Base-by-base conservation (phyloP, 2,329 filamentous ascomycete species). In the Exophiala sp. region DNA sequence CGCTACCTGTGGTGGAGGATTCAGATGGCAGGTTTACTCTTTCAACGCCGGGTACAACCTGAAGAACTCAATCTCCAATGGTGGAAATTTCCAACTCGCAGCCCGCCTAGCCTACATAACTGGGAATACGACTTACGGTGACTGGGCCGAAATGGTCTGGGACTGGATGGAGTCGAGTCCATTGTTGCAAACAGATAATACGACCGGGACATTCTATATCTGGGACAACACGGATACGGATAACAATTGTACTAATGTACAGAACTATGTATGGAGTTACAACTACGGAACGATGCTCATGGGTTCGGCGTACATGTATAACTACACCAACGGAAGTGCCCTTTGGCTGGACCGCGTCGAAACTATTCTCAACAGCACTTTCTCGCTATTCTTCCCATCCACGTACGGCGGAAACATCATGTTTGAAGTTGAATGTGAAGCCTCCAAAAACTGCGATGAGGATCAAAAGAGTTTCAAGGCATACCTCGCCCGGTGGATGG, bases 11-110 rank as follows among this genome's bases (percentile, higher is more conserved):
- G 76, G 74, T 33, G 90, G 90, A 45, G 90, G 90, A 6, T 72
- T 95, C 58, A 82, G 87, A 58, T 95, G 90, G 90, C 89, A 95
- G 72, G 87, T 95, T 54, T 91, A 86, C 72, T 78, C 81, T 9
- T 87, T 85, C 72, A 90, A 91, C 72, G 81, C 78, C 50, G 89
- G 89, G 6, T 83, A 76, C 61, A 70, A 72, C 50, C 81, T 79
- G 61, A 82, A 82, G 60, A 83, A 83, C 61, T 73, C 75, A 10
- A 76, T 83, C 54, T 79, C 77, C n/a, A 82, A 82, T 58, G 80
- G 80, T 2, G 78, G 74, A 12, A 75, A 82, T 51, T 82, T 83
- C 65, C 78, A 81, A 58, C 71, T 83, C 3, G 72, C 78, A 1
- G 78, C 89, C 3, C 84, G 89, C 16, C 78, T 95, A 7, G 87